phyloP scores from a whole-genome alignment of 176 grass and related monocot species.

The Luzula sylvatica region DNA sequence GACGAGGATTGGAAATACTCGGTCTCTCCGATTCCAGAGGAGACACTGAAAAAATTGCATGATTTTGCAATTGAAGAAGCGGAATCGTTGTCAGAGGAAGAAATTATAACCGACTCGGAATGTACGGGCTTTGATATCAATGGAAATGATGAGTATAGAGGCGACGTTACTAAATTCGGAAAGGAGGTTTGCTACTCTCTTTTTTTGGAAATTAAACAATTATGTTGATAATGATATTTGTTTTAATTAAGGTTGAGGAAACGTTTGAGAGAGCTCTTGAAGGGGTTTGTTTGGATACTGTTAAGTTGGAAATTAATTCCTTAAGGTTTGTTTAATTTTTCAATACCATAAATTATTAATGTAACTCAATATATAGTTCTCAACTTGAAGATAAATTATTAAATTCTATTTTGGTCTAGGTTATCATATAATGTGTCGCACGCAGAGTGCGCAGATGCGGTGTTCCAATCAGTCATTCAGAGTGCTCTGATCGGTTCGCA shows the following conservation, averaged over 20 bases:
- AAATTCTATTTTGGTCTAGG: constrained; percentile 38
- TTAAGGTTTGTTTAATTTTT: constrained; percentile 39
- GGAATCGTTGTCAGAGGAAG: constrained; percentile 37
- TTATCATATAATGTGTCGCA: constrained; percentile 71
- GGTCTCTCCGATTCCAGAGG: constrained; percentile 67
- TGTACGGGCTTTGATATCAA: constrained; percentile 27
- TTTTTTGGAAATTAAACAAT: too few relatives aligned
- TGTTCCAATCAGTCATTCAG: constrained; percentile 66
- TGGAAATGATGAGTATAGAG: constrained; percentile 32
- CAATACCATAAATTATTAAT: too few relatives aligned
- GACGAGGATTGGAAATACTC: constrained; percentile 70
- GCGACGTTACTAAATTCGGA: constrained; percentile 71
- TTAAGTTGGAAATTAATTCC: constrained; percentile 91
- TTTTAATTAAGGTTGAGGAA: constrained; percentile 71
- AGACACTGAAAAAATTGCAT: constrained; percentile 60
- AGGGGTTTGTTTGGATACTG: constrained; percentile 64
- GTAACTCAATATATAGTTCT: too few relatives aligned
- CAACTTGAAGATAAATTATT: background rate
- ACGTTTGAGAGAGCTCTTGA: constrained; percentile 67
- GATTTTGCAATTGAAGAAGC: constrained; percentile 21
- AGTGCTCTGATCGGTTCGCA: constrained; percentile 46
- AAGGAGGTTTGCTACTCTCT: constrained; percentile 84
- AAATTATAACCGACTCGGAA: constrained; percentile 24
- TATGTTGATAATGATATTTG: constrained; percentile 13
- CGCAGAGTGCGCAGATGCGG: constrained; percentile 69